Evolutionary conservation across 805 yeast genomes (phyloP).

Genomic region (Saccharomycopsis sp.): DNA sequence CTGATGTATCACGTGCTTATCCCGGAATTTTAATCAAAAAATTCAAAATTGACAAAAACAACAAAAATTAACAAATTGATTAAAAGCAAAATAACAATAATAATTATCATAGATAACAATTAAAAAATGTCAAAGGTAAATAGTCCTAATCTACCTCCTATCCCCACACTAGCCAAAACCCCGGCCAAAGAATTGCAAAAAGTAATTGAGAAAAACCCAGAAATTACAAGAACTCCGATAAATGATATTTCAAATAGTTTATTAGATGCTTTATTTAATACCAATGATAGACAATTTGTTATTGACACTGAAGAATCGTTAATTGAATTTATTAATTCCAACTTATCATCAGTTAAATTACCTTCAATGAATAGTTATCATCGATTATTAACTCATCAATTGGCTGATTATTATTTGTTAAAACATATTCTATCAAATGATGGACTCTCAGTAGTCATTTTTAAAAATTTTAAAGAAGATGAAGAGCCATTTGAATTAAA

Average conservation of each 20-base stretch:
- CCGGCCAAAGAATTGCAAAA: neutral
- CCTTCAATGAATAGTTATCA: slow-evolving; percentile 59
- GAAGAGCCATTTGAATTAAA: neutral
- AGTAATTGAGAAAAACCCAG: slow-evolving; percentile 1
- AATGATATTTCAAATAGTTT: slow-evolving; percentile 25
- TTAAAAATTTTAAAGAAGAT: slow-evolving; percentile 23
- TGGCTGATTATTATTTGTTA: slow-evolving; percentile 55
- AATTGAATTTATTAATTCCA: slow-evolving; percentile 32
- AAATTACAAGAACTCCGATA: no score
- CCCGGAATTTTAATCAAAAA: no score
- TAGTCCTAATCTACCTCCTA: no score
- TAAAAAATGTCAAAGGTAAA: no score
- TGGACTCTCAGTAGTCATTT: slow-evolving; percentile 36
- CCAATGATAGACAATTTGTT: slow-evolving; percentile 40
- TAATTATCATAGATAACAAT: no score
- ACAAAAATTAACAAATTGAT: no score
- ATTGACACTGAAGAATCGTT: slow-evolving; percentile 39
- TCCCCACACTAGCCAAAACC: neutral
- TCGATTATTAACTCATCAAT: slow-evolving; percentile 55
- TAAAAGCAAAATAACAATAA: no score
- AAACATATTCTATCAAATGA: slow-evolving; percentile 47
- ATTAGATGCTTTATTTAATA: slow-evolving; percentile 30
- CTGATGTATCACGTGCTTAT: no score
- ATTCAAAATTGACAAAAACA: no score
- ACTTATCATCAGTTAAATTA: slow-evolving; percentile 32